phyloP scores from a whole-genome alignment of 108 stramenopile genomes.

The Seminavis robusta region DNA sequence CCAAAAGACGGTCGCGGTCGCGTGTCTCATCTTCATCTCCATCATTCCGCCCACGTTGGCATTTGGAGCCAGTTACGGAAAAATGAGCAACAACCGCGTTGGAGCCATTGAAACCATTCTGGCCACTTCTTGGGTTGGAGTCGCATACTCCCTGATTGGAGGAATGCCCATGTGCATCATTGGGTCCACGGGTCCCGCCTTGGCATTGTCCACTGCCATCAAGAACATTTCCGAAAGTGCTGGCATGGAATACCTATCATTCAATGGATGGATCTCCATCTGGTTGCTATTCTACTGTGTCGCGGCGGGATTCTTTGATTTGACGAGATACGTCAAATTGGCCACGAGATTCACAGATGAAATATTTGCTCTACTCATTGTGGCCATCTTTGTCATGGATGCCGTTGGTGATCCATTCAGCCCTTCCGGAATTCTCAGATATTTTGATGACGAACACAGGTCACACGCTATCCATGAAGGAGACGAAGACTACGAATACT shows the following conservation, averaged over 20 bases:
- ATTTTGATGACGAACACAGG: constrained; percentile 34
- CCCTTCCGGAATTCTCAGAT: constrained; percentile 27
- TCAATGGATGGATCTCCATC: constrained; percentile 31
- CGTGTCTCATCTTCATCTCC: constrained; percentile 74
- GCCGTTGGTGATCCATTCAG: constrained; percentile 42
- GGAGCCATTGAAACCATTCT: constrained; percentile 48
- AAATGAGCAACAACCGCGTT: constrained; percentile 54
- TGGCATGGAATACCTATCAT: constrained; percentile 42
- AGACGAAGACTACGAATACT: constrained; percentile 25
- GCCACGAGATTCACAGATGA: constrained; percentile 61
- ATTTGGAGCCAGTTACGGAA: constrained; percentile 40
- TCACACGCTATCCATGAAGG: constrained; percentile 21
- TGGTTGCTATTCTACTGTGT: constrained; percentile 6
- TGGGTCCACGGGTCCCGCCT: constrained; percentile 48
- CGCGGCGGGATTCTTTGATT: constrained; percentile 36
- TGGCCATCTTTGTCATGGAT: constrained; percentile 41
- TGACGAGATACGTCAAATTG: constrained; percentile 29
- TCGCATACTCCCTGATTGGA: constrained; percentile 31
- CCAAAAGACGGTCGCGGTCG: constrained; percentile 38
- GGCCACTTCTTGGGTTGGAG: constrained; percentile 43
- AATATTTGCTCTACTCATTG: constrained; percentile 53
- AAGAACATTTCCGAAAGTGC: constrained; percentile 28
- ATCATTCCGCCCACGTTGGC: constrained; percentile 72
- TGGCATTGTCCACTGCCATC: constrained; percentile 34
- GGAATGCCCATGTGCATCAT: constrained; percentile 39